phyloP scores from a whole-genome alignment of 495 filamentous ascomycete genomes.

The Penicillium angulare region DNA sequence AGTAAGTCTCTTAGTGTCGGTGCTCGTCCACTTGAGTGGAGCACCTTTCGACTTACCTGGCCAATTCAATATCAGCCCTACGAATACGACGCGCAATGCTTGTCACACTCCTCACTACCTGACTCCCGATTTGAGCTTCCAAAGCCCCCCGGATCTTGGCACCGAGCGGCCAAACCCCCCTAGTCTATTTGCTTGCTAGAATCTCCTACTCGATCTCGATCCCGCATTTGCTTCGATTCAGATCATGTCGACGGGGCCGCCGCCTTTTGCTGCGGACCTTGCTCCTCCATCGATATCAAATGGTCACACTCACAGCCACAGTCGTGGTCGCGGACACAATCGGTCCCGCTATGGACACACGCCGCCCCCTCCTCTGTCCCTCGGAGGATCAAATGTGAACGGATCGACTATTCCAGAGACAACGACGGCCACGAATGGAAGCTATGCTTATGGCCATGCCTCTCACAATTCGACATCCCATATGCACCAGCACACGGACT shows the following conservation, averaged over 20 bases:
- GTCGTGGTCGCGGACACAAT: slow-evolving; percentile 40
- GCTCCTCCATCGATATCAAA: slow-evolving; percentile 19
- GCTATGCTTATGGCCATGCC: slow-evolving; percentile 23
- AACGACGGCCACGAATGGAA: slow-evolving; percentile 14
- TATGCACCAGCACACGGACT: slow-evolving; percentile 28
- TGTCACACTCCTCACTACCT: background rate
- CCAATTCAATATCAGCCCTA: background rate
- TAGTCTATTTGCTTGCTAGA: background rate
- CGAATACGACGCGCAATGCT: slow-evolving; percentile 7
- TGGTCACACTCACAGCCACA: slow-evolving; percentile 33
- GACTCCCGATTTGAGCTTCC: slow-evolving; percentile 4
- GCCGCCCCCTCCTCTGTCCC: slow-evolving; percentile 30
- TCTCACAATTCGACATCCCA: slow-evolving; percentile 19
- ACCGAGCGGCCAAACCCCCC: slow-evolving; percentile 6
- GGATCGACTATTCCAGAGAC: slow-evolving; percentile 15
- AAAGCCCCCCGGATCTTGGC: slow-evolving; percentile 7
- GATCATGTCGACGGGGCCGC: slow-evolving; percentile 41
- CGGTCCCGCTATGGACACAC: slow-evolving; percentile 39
- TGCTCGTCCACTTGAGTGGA: background rate
- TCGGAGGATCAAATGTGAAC: slow-evolving; percentile 17
- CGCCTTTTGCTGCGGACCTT: slow-evolving; percentile 32
- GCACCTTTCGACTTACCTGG: background rate
- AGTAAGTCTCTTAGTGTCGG: too few species aligned
- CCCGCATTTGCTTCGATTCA: background rate
- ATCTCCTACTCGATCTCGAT: slow-evolving; percentile 7